Evolutionary conservation across 2,329 filamentous ascomycete genomes (phyloP).

Genomic region (Pseudogymnoascus sp.): DNA sequence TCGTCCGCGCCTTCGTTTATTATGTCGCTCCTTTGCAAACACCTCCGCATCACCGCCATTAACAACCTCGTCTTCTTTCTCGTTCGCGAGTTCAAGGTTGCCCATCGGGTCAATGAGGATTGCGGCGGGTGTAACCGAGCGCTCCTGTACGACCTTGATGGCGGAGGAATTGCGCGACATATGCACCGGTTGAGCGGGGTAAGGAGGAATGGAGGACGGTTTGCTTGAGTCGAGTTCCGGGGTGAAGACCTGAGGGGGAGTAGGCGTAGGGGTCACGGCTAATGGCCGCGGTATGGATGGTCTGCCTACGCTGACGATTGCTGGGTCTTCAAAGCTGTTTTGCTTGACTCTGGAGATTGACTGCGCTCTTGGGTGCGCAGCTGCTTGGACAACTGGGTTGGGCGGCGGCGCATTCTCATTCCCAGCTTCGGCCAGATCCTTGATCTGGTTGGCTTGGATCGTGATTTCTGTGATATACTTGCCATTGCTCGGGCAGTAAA

Average conservation of each 20-base stretch:
- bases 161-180: not conserved
- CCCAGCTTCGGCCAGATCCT: slow-evolving; percentile 25
- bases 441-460: slow-evolving; percentile 26
- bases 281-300: slow-evolving; percentile 25
- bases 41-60: slow-evolving; percentile 21
- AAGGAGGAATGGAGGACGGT: slow-evolving; percentile 22
- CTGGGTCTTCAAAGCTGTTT: slow-evolving; percentile 26
- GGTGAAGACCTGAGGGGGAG: not conserved
- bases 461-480: slow-evolving; percentile 25
- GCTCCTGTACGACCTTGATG: slow-evolving; percentile 12
- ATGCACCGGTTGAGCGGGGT: slow-evolving; percentile 21
- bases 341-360: not conserved
- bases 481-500: slow-evolving; percentile 24
- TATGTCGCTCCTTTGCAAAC: slow-evolving; percentile 11
- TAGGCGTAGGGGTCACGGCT: not conserved
- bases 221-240: slow-evolving; percentile 10
- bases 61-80: slow-evolving; percentile 13
- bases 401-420: slow-evolving; percentile 19
- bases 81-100: slow-evolving; percentile 29
- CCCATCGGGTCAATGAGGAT: slow-evolving; percentile 37
- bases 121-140: slow-evolving; percentile 28
- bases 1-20: not conserved
- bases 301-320: slow-evolving; percentile 28
- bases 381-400: slow-evolving; percentile 3
- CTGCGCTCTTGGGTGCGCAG: not conserved